Base-by-base conservation (phyloP, 2,329 filamentous ascomycete genomes). In the Hypomyces perniciosus region DNA sequence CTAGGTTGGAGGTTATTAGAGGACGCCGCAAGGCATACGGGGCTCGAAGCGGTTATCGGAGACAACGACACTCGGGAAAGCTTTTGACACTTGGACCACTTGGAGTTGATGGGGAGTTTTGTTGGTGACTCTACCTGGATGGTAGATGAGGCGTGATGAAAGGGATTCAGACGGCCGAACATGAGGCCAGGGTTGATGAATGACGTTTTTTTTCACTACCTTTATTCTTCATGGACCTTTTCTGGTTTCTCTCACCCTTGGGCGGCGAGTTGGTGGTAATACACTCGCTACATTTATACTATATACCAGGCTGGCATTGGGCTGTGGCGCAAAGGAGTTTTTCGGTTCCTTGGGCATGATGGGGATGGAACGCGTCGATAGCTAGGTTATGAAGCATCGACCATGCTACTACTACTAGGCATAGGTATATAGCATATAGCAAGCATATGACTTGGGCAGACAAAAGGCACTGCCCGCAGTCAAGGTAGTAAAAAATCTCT, bases 1-100 rank as follows among this genome's bases (percentile, higher is more conserved):
- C 63, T 62, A 61, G 65, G 56, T 60, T 65, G 60, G 66, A 20
- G 62, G 53, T 30, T 58, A 56, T 66, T 56, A 71, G 64, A 71
- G 62, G 64, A 65, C 58, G 69, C 69, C 69, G 69, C 70, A 61
- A 74, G 70, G 72, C 69, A 60, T 37, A 38, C 46, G 35, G 45
- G 51, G 45, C 39, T 49, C 29, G 43, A 35, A 44, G 29, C 40
- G 41, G 40, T 48, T 46, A 30, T 48, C 41, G 51, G 48, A 51
- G 44, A 54, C 50, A 59, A 58, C 60, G 57, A 65, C 63, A 64
- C 59, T 62, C 65, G 61, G 59, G 58, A 58, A 59, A 52, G 52
- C 59, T 56, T 61, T 61, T 55, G 20, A 54, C 30, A 57, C 50
- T 57, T 54, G 48, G 51, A 52, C 5, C 29, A 44, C 26, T 44